Evolutionary conservation across 2,329 filamentous ascomycete genomes (phyloP).

Genomic region (Mycosphaerella arachidis): DNA sequence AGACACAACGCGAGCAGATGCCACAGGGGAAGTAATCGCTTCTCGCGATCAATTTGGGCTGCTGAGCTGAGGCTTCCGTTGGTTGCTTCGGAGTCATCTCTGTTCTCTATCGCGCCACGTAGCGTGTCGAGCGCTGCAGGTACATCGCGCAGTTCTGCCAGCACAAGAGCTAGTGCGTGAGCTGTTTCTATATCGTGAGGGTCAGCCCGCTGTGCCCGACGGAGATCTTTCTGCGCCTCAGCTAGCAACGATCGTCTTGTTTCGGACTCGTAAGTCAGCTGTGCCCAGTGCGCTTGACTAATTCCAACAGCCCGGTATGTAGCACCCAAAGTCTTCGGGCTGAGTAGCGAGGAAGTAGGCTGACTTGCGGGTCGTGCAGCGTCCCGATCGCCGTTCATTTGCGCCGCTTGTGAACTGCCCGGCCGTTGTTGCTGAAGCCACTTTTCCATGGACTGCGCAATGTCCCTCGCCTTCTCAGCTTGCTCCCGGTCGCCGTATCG

Average conservation of each 20-base stretch:
- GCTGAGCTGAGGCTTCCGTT: constrained; percentile 12
- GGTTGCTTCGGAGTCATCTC: constrained; percentile 15
- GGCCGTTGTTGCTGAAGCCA: constrained; percentile 62
- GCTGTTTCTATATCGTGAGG: constrained; percentile 57
- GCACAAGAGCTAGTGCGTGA: constrained; percentile 76
- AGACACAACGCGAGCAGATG: constrained; percentile 82
- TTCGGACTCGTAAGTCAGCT: constrained; percentile 70
- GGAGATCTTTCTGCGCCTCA: constrained; percentile 71
- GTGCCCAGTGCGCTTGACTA: constrained; percentile 81
- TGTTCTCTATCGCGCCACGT: constrained; percentile 66
- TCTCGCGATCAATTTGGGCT: constrained; percentile 45
- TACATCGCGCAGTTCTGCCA: constrained; percentile 81
- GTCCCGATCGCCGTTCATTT: constrained; percentile 12
- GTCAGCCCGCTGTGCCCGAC: constrained; percentile 53
- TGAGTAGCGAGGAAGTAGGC: constrained; percentile 43
- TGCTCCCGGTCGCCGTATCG: constrained; percentile 71
- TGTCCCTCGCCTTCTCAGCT: constrained; percentile 70
- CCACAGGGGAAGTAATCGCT: constrained; percentile 74
- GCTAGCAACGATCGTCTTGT: constrained; percentile 64
- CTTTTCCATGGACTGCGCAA: constrained; percentile 67
- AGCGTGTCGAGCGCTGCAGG: constrained; percentile 75
- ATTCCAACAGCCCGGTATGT: constrained; percentile 83
- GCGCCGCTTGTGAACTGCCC: constrained; percentile 5
- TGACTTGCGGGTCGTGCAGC: constrained; percentile 9
- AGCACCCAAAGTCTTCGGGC: constrained; percentile 59